Evolutionary conservation across 2,329 filamentous ascomycete species (phyloP), one percentile per base, ranked within the genome.

Genomic region (Epichloe elymi): DNA sequence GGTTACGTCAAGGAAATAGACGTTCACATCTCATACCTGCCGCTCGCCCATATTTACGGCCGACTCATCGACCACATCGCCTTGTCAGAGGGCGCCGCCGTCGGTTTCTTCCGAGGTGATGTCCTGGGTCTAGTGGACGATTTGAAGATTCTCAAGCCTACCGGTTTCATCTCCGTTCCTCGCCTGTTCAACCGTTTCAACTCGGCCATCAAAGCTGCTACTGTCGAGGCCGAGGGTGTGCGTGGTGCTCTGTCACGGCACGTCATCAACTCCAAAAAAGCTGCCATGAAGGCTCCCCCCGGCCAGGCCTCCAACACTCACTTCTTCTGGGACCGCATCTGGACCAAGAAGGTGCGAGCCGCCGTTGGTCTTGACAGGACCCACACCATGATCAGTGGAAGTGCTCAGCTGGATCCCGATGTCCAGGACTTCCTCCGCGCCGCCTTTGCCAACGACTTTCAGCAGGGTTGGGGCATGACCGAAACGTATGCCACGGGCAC

Each of bases 41-140:
- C 93, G 0, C 72, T 96, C 39, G 93, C 93, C 10, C 93, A 98
- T 65, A 97, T 98, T 60, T 96, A 88, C 66, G 86, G 90, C 57
- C 85, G 93, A 51, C 75, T 96, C 58, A 74, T 83, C 40, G 93
- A 98, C 65, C 86, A 94, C 65, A 73, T 75, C 3, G 78, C 80
- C 14, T 73, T 96, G 15, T 80, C 85, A 60, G 75, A 79, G 49
- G 90, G 88, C 50, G 80, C 79, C 36, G 72, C 80, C 8, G 82
- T 96, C 59, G 93, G 91, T 12, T 98, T 91, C 68, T 98, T 96
- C 78, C 88, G 93, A 59, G 93, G 93, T 50, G 88, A 96, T 63
- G 84, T 96, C 55, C 64, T 86, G 12, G 86, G 86, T 56, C 73
- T 98, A 17, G 82, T 94, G 1, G 93, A 98, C 53, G 93, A 98